A percentile compares a stretch with the other conserved stretches of the same genome.
Evolutionary conservation across 2,329 filamentous ascomycete species (phyloP).

Genomic region (Epichloe glyceriae): DNA sequence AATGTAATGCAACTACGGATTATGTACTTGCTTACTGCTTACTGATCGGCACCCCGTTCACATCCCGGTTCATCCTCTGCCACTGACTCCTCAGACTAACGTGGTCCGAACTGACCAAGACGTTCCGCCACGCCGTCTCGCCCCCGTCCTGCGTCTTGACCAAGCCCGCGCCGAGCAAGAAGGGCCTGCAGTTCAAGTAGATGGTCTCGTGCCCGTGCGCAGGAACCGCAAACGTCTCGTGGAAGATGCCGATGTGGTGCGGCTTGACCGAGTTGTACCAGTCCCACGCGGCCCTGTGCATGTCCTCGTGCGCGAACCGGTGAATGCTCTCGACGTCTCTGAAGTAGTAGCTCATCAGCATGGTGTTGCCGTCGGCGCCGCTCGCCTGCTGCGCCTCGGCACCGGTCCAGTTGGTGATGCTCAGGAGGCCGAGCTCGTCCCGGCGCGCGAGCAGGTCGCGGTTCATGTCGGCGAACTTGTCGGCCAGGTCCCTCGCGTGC

Average conservation of each 20-base stretch:
- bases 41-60: slow-evolving; percentile 8
- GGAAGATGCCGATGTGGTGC: slow-evolving; percentile 35
- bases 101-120: slow-evolving; percentile 20
- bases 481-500: slow-evolving; percentile 24
- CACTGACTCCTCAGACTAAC: slow-evolving; percentile 22
- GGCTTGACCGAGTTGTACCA: slow-evolving; percentile 30
- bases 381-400: slow-evolving; percentile 11
- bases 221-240: slow-evolving; percentile 38
- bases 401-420: slow-evolving; percentile 27
- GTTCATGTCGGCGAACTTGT: slow-evolving; percentile 27
- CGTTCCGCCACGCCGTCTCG: slow-evolving; percentile 18
- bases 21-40: neutral
- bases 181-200: slow-evolving; percentile 31
- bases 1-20: neutral
- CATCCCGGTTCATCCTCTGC: slow-evolving; percentile 17
- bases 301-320: slow-evolving; percentile 34
- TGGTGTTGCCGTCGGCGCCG: slow-evolving; percentile 25
- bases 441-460: slow-evolving; percentile 20
- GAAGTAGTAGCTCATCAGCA: slow-evolving; percentile 38
- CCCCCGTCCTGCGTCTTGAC: slow-evolving; percentile 11
- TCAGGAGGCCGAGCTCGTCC: slow-evolving; percentile 34
- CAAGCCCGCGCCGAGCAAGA: slow-evolving; percentile 20
- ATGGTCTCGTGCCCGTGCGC: slow-evolving; percentile 36
- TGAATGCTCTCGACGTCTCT: slow-evolving; percentile 33
- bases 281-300: slow-evolving; percentile 36